Percentiles rank a stretch among this genome's conserved stretches.
phyloP scores from a whole-genome alignment of 1,284 basidiomycete species.

The Anthracocystis walkeri region DNA sequence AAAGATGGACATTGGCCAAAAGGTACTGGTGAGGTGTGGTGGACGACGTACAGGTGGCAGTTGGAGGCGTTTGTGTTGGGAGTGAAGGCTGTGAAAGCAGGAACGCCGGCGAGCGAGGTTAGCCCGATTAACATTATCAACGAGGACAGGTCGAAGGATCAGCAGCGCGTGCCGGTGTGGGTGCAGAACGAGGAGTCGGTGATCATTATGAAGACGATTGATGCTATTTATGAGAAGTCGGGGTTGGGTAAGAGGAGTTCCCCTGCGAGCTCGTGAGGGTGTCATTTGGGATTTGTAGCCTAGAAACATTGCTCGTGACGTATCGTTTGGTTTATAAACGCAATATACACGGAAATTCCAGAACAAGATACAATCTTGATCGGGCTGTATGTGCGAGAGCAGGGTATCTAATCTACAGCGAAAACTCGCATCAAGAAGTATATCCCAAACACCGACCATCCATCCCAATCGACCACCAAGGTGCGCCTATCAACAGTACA shows the following conservation, averaged over 20 bases:
- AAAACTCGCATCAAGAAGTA: constrained; percentile 3
- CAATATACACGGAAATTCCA: background rate
- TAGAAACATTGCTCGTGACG: background rate
- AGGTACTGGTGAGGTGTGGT: constrained; percentile 47
- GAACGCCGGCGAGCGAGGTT: constrained; percentile 24
- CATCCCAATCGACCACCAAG: constrained; percentile 63
- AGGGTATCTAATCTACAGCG: constrained; percentile 3
- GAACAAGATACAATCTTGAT: background rate
- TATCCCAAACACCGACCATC: constrained; percentile 55
- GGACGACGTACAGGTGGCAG: constrained; percentile 57
- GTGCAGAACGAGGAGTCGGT: constrained; percentile 55
- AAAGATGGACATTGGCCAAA: constrained; percentile 57
- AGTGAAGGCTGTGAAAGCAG: constrained; percentile 28
- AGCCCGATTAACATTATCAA: constrained; percentile 42
- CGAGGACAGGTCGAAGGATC: constrained; percentile 25
- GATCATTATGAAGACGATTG: constrained; percentile 58
- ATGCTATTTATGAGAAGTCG: constrained; percentile 53
- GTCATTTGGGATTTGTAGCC: background rate
- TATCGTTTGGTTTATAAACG: background rate
- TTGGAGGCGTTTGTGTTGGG: constrained; percentile 52
- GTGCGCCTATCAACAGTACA: constrained; percentile 59
- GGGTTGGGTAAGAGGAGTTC: constrained; percentile 36
- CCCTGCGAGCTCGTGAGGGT: background rate
- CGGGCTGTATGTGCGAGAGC: background rate
- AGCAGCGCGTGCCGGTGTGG: constrained; percentile 48